Evolutionary conservation across 257 asterid species (phyloP).

Genomic region (Phtheirospermum japonicum): DNA sequence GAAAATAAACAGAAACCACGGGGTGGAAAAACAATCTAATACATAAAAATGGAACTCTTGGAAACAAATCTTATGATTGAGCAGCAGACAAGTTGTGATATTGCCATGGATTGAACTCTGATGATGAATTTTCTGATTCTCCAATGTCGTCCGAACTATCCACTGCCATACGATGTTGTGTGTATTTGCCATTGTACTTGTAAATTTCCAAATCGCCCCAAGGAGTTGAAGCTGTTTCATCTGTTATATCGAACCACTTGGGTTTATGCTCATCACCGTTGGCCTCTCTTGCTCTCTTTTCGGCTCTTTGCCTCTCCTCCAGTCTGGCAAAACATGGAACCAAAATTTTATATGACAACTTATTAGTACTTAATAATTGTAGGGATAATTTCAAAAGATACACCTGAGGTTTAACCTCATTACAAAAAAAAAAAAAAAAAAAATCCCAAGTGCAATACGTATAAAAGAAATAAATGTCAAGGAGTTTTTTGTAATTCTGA

Average conservation of each 20-base stretch:
- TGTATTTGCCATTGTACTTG: constrained; percentile 48
- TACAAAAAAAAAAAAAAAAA: too few species aligned
- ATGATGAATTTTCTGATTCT: constrained; percentile 27
- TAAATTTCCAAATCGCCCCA: constrained; percentile 73
- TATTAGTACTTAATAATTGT: too few species aligned
- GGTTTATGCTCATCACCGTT: constrained; percentile 44
- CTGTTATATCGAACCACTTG: constrained; percentile 55
- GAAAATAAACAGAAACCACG: too few species aligned
- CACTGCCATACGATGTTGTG: constrained; percentile 41
- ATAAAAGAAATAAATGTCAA: background rate
- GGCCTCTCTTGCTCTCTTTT: constrained; percentile 52
- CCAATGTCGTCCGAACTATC: constrained; percentile 34
- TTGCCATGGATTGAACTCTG: constrained; percentile 63
- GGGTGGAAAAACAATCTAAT: too few species aligned
- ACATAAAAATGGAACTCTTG: background rate
- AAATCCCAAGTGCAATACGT: too few species aligned
- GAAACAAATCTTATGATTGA: constrained; percentile 7
- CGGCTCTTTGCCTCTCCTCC: constrained; percentile 71
- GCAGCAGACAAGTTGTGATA: constrained; percentile 28
- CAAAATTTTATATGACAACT: too few species aligned
- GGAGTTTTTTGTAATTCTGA: background rate
- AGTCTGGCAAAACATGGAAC: constrained; percentile 33
- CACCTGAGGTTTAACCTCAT: background rate
- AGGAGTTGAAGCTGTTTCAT: constrained; percentile 52
- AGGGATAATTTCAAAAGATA: background rate